Percentiles rank a stretch among this genome's conserved stretches.
phyloP scores from a whole-genome alignment of 108 stramenopile genomes.

The Cyclotella cryptica region DNA sequence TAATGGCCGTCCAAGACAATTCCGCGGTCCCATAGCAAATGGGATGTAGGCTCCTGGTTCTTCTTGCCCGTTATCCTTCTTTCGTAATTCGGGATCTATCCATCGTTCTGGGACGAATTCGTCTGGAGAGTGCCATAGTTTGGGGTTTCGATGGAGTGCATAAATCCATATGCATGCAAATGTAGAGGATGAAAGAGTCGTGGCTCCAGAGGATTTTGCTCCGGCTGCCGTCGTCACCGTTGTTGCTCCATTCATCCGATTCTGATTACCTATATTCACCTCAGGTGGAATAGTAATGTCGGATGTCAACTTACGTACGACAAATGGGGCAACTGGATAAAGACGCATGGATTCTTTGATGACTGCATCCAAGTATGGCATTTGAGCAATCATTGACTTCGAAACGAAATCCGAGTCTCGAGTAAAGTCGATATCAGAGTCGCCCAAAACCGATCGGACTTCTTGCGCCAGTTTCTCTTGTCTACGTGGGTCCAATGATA shows the following conservation, averaged over 20 bases:
- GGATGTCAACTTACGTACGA: conserved; percentile 74
- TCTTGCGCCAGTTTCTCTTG: conserved; percentile 70
- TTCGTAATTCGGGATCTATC: conserved; percentile 54
- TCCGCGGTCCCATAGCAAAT: conserved; percentile 89
- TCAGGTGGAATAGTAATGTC: conserved; percentile 59
- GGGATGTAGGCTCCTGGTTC: conserved; percentile 89
- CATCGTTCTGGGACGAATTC: conserved; percentile 91
- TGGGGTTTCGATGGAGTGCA: conserved; percentile 87
- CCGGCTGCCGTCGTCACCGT: conserved; percentile 1
- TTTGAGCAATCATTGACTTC: conserved; percentile 56
- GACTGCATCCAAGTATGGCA: conserved; percentile 86
- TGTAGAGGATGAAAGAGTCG: conserved; percentile 67
- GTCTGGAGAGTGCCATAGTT: conserved; percentile 86
- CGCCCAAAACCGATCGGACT: conserved; percentile 50
- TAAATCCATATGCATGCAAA: conserved; percentile 94
- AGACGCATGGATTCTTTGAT: conserved; percentile 92
- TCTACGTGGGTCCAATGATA: conserved; percentile 77
- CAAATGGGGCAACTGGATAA: conserved; percentile 94
- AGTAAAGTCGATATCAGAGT: background rate
- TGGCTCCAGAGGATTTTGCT: conserved; percentile 9
- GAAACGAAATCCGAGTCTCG: conserved; percentile 37
- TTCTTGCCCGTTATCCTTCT: conserved; percentile 64
- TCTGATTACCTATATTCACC: background rate
- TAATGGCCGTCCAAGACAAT: conserved; percentile 94
- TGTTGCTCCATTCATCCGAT: background rate